Base-by-base conservation (phyloP, 768 basidiomycete genomes). In the Sistotremastrum suecicum region DNA sequence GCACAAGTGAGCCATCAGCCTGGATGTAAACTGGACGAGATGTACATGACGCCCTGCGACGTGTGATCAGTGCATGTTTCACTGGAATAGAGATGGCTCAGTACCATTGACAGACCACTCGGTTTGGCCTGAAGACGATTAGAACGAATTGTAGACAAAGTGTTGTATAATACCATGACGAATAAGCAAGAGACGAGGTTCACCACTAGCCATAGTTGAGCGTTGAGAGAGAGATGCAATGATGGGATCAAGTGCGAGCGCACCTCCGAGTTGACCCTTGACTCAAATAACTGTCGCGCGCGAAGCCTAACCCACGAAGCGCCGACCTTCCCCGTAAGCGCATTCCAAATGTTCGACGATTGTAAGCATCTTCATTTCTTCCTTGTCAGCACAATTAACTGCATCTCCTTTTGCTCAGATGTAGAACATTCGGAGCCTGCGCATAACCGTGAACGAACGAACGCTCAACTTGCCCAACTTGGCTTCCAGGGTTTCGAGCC, bases 401-500 rank as follows among this genome's bases (percentile, higher is more conserved):
- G 11, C 28, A 37, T 33, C 12, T 7, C 32, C 32, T 46, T 43
- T 30, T 54, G 41, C n/a, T 7, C 52, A 95, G 91, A 87, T 60
- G 88, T 95, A 54, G 87, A 95, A 59, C 91, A 92, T 59, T 68
- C 87, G 12, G 68, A 70, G 3, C 72, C 79, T 12, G 60, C 70
- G 4, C 59, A 63, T 10, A 62, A 63, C 31, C 57, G 60, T 35
- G 58, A 20, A 36, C 43, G 60, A 63, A 42, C 53, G 58, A 38
- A 53, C 61, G 30, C 64, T 61, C 43, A 60, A 71, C 1, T 57
- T 76, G 28, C 78, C 79, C 68, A 74, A 31, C 63, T 91, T 28
- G 76, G 83, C 45, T 91, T 83, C 54, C 84, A 94, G 57, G 91
- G 90, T 7, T 97, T 90, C 56, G 91, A 97, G 61, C 76, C 75